These are phyloP conservation scores for Discostella stelligeroides DNA, from an alignment of 108 stramenopile species.

Conservation along the genomic window DNA sequence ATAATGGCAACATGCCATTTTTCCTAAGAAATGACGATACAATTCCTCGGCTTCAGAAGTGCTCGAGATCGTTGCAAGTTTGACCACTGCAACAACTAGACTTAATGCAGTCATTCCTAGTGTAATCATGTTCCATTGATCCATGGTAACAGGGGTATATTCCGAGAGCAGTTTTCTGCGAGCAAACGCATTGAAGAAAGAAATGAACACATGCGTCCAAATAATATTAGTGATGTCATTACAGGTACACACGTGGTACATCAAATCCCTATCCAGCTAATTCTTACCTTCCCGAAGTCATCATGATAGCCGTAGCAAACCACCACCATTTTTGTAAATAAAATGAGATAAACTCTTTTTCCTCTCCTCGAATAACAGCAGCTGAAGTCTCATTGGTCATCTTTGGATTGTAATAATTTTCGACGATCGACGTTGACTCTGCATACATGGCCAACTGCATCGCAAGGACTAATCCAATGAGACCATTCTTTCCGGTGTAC, in stretches of 20 bases:
- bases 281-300: constrained; percentile 34
- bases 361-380: constrained; percentile 4
- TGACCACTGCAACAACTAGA: constrained; percentile 47
- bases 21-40: constrained; percentile 62
- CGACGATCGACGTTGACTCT: constrained; percentile 52
- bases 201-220: neutral
- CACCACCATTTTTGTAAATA: constrained; percentile 68
- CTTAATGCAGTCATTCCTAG: constrained; percentile 51
- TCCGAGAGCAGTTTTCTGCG: constrained; percentile 34
- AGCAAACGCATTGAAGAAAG: neutral
- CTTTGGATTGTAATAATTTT: constrained; percentile 20
- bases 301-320: constrained; percentile 59
- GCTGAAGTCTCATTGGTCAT: too few relatives aligned
- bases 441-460: constrained; percentile 65
- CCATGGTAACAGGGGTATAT: constrained; percentile 20
- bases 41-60: constrained; percentile 36
- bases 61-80: constrained; percentile 44
- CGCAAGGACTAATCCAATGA: constrained; percentile 52
- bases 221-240: neutral
- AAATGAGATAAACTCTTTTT: constrained; percentile 27
- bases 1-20: constrained; percentile 50
- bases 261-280: neutral
- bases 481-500: constrained; percentile 48
- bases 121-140: constrained; percentile 44
- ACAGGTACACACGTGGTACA: neutral